Evolutionary conservation across 768 basidiomycete genomes (phyloP).

Genomic region (Trametes villosa): DNA sequence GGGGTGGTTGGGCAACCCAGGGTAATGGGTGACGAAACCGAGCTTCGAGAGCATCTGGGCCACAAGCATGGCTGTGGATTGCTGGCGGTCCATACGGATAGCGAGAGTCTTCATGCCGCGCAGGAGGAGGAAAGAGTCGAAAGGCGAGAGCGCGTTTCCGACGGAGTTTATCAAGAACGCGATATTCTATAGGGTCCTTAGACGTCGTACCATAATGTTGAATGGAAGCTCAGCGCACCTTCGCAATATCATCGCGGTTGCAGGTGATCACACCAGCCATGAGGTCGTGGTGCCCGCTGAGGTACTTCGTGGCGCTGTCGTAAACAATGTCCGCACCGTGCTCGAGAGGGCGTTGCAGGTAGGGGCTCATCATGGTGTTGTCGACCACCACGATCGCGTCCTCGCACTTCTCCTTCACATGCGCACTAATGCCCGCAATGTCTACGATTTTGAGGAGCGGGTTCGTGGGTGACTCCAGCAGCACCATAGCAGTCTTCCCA

Average conservation of each 20-base stretch:
- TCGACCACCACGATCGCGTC: constrained; percentile 89
- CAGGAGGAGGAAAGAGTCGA: constrained; percentile 95
- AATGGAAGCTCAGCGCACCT: constrained; percentile 50
- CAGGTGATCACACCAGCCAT: constrained; percentile 98
- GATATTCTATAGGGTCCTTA: constrained; percentile 60
- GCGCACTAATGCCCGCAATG: constrained; percentile 77
- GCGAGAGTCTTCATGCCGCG: constrained; percentile 96
- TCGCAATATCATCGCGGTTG: constrained; percentile 87
- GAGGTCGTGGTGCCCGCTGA: constrained; percentile 97
- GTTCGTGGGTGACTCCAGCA: constrained; percentile 97
- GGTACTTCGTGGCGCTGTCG: constrained; percentile 96
- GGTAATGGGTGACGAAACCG: constrained; percentile 92
- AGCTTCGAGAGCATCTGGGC: constrained; percentile 83
- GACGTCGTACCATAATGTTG: background rate
- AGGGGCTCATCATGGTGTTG: constrained; percentile 99
- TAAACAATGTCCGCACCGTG: constrained; percentile 97
- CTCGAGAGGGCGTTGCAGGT: constrained; percentile 92
- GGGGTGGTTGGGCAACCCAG: constrained; percentile 83
- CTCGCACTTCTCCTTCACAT: constrained; percentile 82
- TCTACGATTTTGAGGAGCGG: constrained; percentile 95
- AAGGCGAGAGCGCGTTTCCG: constrained; percentile 93
- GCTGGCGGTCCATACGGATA: constrained; percentile 94
- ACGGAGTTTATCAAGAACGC: constrained; percentile 92
- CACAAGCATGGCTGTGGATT: constrained; percentile 78
- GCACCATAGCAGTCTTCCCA: constrained; percentile 88